Base-by-base conservation (phyloP, 1,284 basidiomycete species). In the Trichosporon sp. region DNA sequence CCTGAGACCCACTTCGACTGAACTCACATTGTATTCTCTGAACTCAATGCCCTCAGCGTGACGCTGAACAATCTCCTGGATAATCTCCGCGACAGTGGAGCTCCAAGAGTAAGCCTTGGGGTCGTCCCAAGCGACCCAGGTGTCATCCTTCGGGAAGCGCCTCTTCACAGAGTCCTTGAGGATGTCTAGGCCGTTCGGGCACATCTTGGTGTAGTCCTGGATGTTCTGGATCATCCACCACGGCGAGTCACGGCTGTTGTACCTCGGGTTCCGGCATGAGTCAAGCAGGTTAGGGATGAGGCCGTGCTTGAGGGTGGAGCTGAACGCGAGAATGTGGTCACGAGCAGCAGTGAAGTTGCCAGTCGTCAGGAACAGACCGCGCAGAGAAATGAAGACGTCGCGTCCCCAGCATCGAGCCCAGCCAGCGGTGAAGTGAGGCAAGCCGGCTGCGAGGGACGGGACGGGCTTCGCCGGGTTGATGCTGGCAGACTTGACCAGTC, bases 341-440 rank as follows among this genome's bases (percentile, higher is more conserved):
- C 88, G 90, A 0, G 95, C 95, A 6, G 88, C 92, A 15, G 87
- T 87, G 79, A 90, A 95, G 77, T 95, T 92, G 15, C 95, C 95
- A 0, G 95, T 97, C 0, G 92, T 92, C 73, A 98, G 84, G 85
- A 97, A 96, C 62, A 98, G 85, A 2, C 95, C 95, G 71, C 93
- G 89, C 13, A 96, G 84, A 0, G 93, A 95, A 80, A 97, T 96
- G 84, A 95, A 95, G 25, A 96, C 92, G 81, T 98, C 95, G 44
- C 95, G 88, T n/a, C 95, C 95, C 95, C 95, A 98, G 78, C 92
- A 94, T 62, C 95, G 87, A 15, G 93, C 93, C 95, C 95, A 98
- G 6, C 90, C 90, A 8, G 91, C 85, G 1, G 92, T 86, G 77
- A 98, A 98, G 84, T 98, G 95, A 12, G 95, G 94, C 31, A 98